Evolutionary conservation across 768 basidiomycete species (phyloP).

Genomic region (Suillus fuscotomentosus): DNA sequence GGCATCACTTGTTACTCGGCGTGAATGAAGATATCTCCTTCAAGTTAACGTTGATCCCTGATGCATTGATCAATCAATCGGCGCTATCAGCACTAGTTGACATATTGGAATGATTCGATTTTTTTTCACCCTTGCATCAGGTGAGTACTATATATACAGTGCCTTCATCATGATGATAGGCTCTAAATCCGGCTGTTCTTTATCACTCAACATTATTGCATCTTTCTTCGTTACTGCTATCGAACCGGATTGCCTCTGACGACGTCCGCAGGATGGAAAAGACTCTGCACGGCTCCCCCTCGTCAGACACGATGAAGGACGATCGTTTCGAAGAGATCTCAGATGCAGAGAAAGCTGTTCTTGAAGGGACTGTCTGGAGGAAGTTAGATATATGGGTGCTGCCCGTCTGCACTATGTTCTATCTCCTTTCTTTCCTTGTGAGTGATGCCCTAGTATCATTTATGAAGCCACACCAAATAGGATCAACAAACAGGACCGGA

Average conservation of each 20-base stretch:
- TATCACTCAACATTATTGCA: not conserved
- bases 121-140: not conserved
- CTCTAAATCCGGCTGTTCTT: not conserved
- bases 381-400: constrained; percentile 50
- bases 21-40: no score
- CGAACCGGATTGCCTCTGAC: not conserved
- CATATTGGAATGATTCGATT: not conserved
- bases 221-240: not conserved
- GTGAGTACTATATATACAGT: not conserved
- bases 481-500: constrained; percentile 28
- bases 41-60: no score
- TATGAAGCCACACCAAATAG: not conserved
- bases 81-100: no score
- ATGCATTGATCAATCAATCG: no score
- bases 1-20: not conserved
- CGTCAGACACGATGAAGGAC: constrained; percentile 9
- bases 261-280: constrained; percentile 8
- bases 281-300: not conserved
- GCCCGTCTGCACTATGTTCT: constrained; percentile 48
- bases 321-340: constrained; percentile 12
- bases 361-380: constrained; percentile 45
- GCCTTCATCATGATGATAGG: not conserved
- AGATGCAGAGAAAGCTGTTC: constrained; percentile 11
- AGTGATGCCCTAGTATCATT: constrained; percentile 14
- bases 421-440: constrained; percentile 54